Conservation (phyloP, 306 rosid genomes). For the Cicer yamashitae region DNA sequence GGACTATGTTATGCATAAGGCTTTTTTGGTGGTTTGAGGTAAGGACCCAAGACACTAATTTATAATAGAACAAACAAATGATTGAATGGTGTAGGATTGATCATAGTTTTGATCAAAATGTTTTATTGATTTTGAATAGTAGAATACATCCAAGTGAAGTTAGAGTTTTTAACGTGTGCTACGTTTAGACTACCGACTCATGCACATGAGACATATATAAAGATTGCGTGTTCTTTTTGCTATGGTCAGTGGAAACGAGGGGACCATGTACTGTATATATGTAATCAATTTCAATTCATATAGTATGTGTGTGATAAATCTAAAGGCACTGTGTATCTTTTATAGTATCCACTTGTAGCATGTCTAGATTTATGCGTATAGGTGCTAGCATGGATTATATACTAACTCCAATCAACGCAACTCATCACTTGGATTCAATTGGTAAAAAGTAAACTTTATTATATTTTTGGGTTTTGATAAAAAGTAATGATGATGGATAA, state of each 20-base stretch:
- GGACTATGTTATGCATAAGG: no score
- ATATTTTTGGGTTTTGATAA: no score
- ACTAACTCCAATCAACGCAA: no score
- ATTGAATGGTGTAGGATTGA: constrained; percentile 37
- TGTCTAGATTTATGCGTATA: not conserved
- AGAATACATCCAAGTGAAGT: constrained; percentile 32
- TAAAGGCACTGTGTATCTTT: not conserved
- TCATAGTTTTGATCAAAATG: not conserved
- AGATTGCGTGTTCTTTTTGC: constrained; percentile 39
- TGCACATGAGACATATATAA: constrained; percentile 13
- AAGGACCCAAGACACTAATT: constrained; percentile 33
- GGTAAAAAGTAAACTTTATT: no score
- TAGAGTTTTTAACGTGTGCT: constrained; percentile 1
- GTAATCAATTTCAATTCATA: not conserved
- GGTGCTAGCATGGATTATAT: not conserved
- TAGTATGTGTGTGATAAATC: not conserved
- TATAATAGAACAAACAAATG: constrained; percentile 38
- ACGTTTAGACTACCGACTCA: constrained; percentile 3
- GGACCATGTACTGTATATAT: constrained; percentile 31
- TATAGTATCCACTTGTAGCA: not conserved
- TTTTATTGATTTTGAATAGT: constrained; percentile 1
- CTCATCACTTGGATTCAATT: no score
- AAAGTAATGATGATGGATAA: no score
- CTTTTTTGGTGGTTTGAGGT: constrained; percentile 10
- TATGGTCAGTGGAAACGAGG: constrained; percentile 38